phyloP scores from a whole-genome alignment of 805 yeast species.

The Monosporozyma servazzii region DNA sequence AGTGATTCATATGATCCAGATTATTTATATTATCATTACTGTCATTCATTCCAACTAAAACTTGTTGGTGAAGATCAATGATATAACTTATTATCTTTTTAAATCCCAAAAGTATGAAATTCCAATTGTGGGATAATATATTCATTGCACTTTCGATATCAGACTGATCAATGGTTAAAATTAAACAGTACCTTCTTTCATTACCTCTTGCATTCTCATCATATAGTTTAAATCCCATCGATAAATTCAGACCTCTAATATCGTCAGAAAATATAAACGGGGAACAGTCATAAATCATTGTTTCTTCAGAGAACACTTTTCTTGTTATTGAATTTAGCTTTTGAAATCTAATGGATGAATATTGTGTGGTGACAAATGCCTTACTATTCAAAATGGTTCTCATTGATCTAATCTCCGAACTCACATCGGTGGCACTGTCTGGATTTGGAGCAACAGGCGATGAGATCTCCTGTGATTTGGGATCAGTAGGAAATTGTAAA shows the following conservation, averaged over 20 bases:
- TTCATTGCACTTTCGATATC: conserved; percentile 25
- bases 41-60: conserved; percentile 8
- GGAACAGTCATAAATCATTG: conserved; percentile 46
- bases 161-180: conserved; percentile 50
- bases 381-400: conserved; percentile 19
- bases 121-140: conserved; percentile 44
- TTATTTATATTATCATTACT: not conserved
- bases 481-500: conserved; percentile 38
- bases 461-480: conserved; percentile 3
- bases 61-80: conserved; percentile 24
- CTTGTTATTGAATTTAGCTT: conserved; percentile 50
- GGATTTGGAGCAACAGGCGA: not conserved
- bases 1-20: conserved; percentile 8
- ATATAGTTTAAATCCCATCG: conserved; percentile 49
- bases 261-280: conserved; percentile 61
- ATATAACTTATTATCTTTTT: conserved; percentile 35
- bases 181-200: conserved; percentile 55
- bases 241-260: conserved; percentile 49
- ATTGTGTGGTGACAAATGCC: conserved; percentile 47
- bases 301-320: conserved; percentile 59
- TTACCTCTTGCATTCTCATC: conserved; percentile 67
- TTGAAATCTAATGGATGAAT: conserved; percentile 47
- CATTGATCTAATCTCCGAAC: conserved; percentile 23
- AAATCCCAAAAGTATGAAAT: conserved; percentile 36
- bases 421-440: not conserved